Base-by-base conservation (phyloP, 1,284 basidiomycete genomes). In the Hypsizygus ulmarius region DNA sequence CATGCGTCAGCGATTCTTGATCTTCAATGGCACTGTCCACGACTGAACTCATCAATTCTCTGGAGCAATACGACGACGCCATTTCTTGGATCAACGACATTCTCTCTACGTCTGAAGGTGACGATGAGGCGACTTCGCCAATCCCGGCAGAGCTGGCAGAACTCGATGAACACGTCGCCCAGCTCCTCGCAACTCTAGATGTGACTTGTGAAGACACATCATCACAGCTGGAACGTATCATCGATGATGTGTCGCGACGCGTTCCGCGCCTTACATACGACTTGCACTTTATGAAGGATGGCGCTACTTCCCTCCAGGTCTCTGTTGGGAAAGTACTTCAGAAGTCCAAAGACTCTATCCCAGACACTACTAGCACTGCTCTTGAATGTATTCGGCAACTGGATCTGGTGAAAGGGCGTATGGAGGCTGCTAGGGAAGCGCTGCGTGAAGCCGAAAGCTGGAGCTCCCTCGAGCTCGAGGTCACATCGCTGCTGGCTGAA, bases 221-320 rank as follows among this genome's bases (percentile, higher is more conserved):
- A 1, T 72, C 83, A 5, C 75, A 87, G 40, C 80, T 97, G 40
- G 94, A 97, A 65, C 84, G 84, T 55, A 81, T 84, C 39, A 93
- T 97, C 52, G 86, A 92, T 61, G 92, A 95, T 60, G 90, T 96
- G 39, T 91, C 92, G 1, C 81, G 92, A 41, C 82, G 85, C 3
- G 85, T 95, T 8, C 92, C 94, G 4, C 81, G 94, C 30, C 77
- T 97, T 38, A 84, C 87, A 1, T 97, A 96, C 63, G 94, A 97
- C 67, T 74, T 97, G 15, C 93, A 97, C 64, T 94, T 96, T 68
- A 94, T 97, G 83, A 85, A 90, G 40, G 94, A 97, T 62, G 84
- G 86, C 30, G 92, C 93, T 0, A 68, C 88, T 10, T 79, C 87
- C 1, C 74, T 97, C 14, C 85, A 89, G 55, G 69, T 68, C 16